Base-by-base conservation (phyloP, 768 basidiomycete genomes). In the Tylopilus balloui region DNA sequence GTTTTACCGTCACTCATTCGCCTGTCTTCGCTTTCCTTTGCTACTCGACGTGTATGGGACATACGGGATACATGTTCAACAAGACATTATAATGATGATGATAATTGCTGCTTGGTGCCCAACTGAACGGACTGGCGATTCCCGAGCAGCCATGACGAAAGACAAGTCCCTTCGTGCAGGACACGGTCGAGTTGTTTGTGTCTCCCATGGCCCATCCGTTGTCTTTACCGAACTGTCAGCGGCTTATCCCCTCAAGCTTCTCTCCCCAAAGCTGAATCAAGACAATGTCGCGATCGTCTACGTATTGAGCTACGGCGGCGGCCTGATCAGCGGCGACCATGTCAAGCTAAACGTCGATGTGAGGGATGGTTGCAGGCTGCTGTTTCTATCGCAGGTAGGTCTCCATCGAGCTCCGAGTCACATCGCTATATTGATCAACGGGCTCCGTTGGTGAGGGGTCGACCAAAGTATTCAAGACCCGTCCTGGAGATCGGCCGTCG, bases 401-500 rank as follows among this genome's bases (percentile, higher is more conserved):
- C n/a, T n/a, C 20, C 24, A 20, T 43, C 28, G 48, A n/a, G 19
- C 19, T 14, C 28, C 23, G 13, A 20, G 39, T 10, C 40, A 36
- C 23, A n/a, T n/a, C 34, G 14, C 31, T 36, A 7, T 21, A 35
- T 51, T 53, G 51, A n/a, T n/a, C n/a, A n/a, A 47, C 32, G 45
- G 23, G 19, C 17, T 31, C 38, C 20, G 23, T 44, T 29, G 17
- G 42, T 23, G 20, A 93, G 92, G 90, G 92, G 27, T 90, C 87
- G 4, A 98, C 94, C 10, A 98, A 98, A 66, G 87, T 98, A 17
- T 98, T 95, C 75, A 94, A 92, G 68, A 72, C 75, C 17, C 81
- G 92, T 20, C 67, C 74, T 8, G 82, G 80, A n/a, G 73, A 75
- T 50, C 75, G 83, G 31, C 72, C 76, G 24, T 79, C 85, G 23